Evolutionary conservation across 495 filamentous ascomycete genomes (phyloP), one percentile per base, ranked within the genome.

Genomic region (Aspergillus coremiiformis): DNA sequence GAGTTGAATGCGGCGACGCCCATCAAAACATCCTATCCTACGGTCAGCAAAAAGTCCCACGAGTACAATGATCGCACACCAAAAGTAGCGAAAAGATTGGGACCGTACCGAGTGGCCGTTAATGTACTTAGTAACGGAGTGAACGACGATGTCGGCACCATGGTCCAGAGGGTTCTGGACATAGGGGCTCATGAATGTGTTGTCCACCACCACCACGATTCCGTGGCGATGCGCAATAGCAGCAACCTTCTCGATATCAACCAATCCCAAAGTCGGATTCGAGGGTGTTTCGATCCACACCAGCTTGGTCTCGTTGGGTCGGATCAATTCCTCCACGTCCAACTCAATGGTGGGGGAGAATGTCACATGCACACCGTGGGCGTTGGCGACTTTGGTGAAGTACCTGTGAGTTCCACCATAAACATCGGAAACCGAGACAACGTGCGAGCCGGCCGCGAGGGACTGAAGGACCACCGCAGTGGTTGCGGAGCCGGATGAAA

Each of bases 61-160:
- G 22, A 23, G 4, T 44, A 23, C 21, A 5, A 35, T n/a, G 2
- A 35, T 35, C 32, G 2, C n/a, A 15, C 32, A 35, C 14, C n/a
- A 14, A 5, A 19, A 35, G 15, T 9, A 42, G 44, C 23, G 20
- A 21, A 50, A 21, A 23, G 19, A 21, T n/a, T 9, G 11, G 39
- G 42, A 60, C 1, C 74, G 44, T 67, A 80, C 79, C 10, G 81
- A 85, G 71, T 99, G 93, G 6, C 93, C 93, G 65, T 99, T 99
- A 68, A 99, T 97, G 72, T 97, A 99, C 69, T 99, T 99, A 7
- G 93, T 99, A n/a, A 99, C 93, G 33, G 86, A 91, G 76, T 99
- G 93, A n/a, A 97, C 84, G 39, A 97, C 93, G 42, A 99, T 90
- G 64, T 99, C 94, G 30, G 93, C 93, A 59, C 93, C 93, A 69